A percentile compares a stretch with the other conserved stretches of the same genome.
phyloP scores from a whole-genome alignment of 371 early-diverging fungal genomes.

The Mortierella sp. region DNA sequence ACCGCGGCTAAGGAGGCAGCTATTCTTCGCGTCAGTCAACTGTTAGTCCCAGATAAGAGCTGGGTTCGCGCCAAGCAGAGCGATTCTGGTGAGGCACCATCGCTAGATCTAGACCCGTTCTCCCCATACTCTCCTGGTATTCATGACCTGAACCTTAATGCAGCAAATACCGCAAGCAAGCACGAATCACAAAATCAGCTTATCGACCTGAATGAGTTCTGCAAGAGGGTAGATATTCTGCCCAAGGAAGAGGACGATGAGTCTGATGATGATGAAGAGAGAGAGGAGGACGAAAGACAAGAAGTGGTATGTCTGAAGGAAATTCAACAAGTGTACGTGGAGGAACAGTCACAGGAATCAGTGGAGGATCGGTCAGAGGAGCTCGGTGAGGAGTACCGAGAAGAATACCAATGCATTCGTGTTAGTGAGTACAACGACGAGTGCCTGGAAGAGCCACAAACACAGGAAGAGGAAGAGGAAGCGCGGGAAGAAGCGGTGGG shows the following conservation, averaged over 20 bases:
- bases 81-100: constrained; percentile 16
- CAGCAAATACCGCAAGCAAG: background rate
- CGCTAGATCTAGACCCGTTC: constrained; percentile 28
- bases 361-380: too few species aligned
- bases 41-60: constrained; percentile 16
- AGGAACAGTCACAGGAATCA: background rate
- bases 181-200: constrained; percentile 9
- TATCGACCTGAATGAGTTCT: constrained; percentile 26
- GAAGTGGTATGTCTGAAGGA: background rate
- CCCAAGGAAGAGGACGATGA: constrained; percentile 43
- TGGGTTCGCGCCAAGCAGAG: constrained; percentile 14
- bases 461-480: background rate
- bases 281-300: background rate
- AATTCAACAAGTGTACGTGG: background rate
- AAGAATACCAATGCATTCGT: too few species aligned
- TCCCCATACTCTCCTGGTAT: constrained; percentile 45
- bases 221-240: constrained; percentile 12
- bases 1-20: background rate
- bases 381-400: too few species aligned
- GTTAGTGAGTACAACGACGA: too few species aligned
- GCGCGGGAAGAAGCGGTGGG: too few species aligned
- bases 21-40: constrained; percentile 1
- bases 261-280: constrained; percentile 13
- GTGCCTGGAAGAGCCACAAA: background rate
- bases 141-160: constrained; percentile 2